Base-by-base conservation (phyloP, 768 basidiomycete genomes). In the Panellus pusillus region DNA sequence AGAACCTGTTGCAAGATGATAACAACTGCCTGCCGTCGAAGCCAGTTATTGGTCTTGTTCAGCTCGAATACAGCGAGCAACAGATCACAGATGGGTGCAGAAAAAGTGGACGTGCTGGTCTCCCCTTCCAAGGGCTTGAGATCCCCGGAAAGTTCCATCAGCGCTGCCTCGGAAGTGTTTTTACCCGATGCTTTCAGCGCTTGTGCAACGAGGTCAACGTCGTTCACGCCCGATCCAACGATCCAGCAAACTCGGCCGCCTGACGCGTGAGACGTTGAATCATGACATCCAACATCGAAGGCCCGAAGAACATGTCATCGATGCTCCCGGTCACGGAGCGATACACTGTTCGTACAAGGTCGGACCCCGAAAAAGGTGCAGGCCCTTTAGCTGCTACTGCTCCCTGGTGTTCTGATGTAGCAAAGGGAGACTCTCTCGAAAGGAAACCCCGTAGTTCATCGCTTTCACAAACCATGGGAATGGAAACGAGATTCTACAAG, bases 261-360 rank as follows among this genome's bases (percentile, higher is more conserved):
- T 98, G 94, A 28, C 86, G 82, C 0, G 89, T 92, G 15, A 98
- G 81, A 2, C 93, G 84, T 62, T 92, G 88, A 39, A 96, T 91
- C 80, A 96, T 90, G 41, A 95, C 88, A 66, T 98, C 94, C 40
- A 98, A 72, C 92, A 97, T 94, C 1, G 93, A 94, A 2, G 91
- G 95, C 3, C 92, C 94, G 60, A 96, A 93, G 71, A 96, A 87
- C 81, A 97, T 92, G 69, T 98, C 97, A 68, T 99, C 97, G 63
- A 98, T 87, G 67, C 93, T 94, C 58, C 92, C 91, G 6, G 96
- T 83, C 42, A 99, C 91, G 20, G 93, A 91, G 28, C 88, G 86
- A 66, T 96, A 98, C 52, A 99, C 81, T 19, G 85, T 88, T 50
- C 87, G 86, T 48, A 98, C 91, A 35, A 97, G 77, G 51, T 84